These are phyloP conservation scores for Saturnispora zaruensis DNA, from an alignment of 805 yeast species.

Conservation along the genomic window DNA sequence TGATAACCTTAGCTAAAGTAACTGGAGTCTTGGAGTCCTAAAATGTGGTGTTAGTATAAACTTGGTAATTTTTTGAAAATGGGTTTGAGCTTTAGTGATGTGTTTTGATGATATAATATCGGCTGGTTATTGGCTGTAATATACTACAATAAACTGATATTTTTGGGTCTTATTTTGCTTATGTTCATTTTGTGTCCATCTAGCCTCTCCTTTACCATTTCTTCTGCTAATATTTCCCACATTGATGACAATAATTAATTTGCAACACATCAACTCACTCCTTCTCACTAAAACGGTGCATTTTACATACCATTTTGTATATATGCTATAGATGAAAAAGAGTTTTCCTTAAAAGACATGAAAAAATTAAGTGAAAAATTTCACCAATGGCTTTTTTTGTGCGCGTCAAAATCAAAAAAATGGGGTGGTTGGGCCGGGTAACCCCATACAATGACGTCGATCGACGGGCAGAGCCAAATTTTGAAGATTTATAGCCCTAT, in stretches of 20 bases:
- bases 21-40: constrained; percentile 77
- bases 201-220: no score
- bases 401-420: neutral
- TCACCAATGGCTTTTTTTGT: neutral
- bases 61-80: no score
- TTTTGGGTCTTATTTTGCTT: no score
- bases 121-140: no score
- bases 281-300: neutral
- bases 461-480: neutral
- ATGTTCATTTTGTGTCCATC: no score
- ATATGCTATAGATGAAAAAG: constrained; percentile 7
- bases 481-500: neutral
- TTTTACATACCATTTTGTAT: constrained; percentile 17
- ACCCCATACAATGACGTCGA: neutral
- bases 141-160: no score
- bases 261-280: neutral
- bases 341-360: neutral
- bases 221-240: no score
- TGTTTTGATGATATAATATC: no score
- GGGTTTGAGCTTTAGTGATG: no score
- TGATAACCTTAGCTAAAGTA: constrained; percentile 98
- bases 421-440: neutral
- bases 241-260: no score
- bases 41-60: constrained; percentile 3
- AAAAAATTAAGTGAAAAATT: constrained; percentile 1